These are phyloP conservation scores for Apiotrichum sp. DNA, from an alignment of 1,284 basidiomycete species.

Conservation along the genomic window DNA sequence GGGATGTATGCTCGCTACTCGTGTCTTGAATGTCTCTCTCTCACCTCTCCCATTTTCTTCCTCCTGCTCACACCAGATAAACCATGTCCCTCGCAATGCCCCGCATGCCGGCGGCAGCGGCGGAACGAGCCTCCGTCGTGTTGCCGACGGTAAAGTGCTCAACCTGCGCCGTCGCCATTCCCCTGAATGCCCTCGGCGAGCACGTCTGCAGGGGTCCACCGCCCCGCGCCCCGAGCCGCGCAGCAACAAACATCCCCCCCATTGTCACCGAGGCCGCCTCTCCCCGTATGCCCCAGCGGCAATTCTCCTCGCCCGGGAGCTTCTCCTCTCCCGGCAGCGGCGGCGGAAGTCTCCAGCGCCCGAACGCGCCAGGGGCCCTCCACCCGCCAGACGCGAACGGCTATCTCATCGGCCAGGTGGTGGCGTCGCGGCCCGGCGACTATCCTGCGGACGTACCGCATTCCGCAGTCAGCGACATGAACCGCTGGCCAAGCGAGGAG, in stretches of 20 bases:
- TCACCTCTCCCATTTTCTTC: too few species aligned
- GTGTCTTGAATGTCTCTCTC: too few species aligned
- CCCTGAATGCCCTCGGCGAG: slow-evolving; percentile 62
- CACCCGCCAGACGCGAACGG: background rate
- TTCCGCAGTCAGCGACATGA: slow-evolving; percentile 9
- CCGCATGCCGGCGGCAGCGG: slow-evolving; percentile 7
- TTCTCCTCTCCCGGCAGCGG: background rate
- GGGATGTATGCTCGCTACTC: too few species aligned
- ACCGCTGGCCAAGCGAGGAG: slow-evolving; percentile 14
- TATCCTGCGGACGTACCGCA: slow-evolving; percentile 13
- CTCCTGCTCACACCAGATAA: too few species aligned
- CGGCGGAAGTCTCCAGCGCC: background rate
- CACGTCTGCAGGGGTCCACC: slow-evolving; percentile 56
- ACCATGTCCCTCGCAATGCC: slow-evolving; percentile 15
- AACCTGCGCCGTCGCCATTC: slow-evolving; percentile 61
- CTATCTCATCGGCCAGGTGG: background rate
- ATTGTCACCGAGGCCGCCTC: background rate
- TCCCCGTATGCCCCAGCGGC: too few species aligned
- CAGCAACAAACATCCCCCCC: slow-evolving; percentile 5
- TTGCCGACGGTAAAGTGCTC: slow-evolving; percentile 78
- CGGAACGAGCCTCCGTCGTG: slow-evolving; percentile 61
- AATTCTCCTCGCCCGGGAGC: too few species aligned
- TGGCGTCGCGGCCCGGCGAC: slow-evolving; percentile 3
- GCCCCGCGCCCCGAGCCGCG: background rate
- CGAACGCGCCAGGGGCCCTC: background rate